A percentile compares a stretch with the other conserved stretches of the same genome.
Evolutionary conservation across 495 filamentous ascomycete species (phyloP).

Genomic region (Trichoderma parareesei): DNA sequence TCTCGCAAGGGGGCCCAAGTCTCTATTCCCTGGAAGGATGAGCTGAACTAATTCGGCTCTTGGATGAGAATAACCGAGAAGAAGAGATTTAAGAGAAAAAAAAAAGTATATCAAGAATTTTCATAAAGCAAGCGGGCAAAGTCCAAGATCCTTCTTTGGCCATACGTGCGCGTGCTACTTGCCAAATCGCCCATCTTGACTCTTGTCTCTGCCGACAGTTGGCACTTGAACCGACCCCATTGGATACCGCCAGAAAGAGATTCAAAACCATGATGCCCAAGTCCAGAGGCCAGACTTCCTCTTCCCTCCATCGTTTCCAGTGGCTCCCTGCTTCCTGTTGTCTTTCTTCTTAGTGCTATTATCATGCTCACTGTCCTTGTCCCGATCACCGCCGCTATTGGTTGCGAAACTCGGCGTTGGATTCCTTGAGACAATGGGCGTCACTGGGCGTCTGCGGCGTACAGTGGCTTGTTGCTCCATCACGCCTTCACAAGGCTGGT

Average conservation of each 20-base stretch:
- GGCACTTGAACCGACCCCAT: not conserved
- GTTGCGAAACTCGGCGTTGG: not conserved
- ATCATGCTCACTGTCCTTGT: not conserved
- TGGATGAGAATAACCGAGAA: not conserved
- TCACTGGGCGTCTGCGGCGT: not conserved
- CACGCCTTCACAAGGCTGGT: not conserved
- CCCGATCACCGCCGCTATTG: not conserved
- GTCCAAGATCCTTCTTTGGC: too few relatives aligned
- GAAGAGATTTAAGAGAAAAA: not conserved
- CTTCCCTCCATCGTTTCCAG: not conserved
- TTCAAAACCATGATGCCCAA: conserved; percentile 12
- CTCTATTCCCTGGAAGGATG: conserved; percentile 81
- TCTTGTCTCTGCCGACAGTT: not conserved
- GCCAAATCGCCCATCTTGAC: too few relatives aligned
- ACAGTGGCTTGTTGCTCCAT: not conserved
- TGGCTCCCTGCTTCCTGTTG: not conserved
- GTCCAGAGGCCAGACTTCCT: not conserved
- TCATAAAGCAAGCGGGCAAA: too few relatives aligned
- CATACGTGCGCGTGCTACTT: too few relatives aligned
- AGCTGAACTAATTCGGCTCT: conserved; percentile 38
- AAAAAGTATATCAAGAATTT: too few relatives aligned
- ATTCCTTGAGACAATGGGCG: not conserved
- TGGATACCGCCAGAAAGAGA: not conserved
- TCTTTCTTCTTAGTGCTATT: too few relatives aligned
- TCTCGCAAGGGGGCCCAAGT: conserved; percentile 73